phyloP scores from a whole-genome alignment of 73 alveolate species.

The Tetrahymena malaccensis region DNA sequence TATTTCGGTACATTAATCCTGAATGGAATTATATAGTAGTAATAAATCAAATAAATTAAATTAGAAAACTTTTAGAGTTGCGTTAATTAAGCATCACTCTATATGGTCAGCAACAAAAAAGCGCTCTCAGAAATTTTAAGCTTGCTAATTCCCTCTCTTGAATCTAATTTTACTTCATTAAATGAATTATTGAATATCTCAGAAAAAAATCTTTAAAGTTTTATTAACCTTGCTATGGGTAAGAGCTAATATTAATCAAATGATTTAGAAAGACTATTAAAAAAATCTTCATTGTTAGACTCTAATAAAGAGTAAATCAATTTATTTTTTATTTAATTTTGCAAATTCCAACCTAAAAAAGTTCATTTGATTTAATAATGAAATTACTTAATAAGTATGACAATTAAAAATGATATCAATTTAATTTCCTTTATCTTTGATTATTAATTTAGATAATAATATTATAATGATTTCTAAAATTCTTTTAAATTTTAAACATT shows the following conservation, averaged over 20 bases:
- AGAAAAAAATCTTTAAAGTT: not conserved
- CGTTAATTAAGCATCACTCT: not conserved
- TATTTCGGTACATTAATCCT: not conserved
- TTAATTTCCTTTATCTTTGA: too few species aligned
- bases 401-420: too few species aligned
- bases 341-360: too few species aligned
- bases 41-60: not conserved
- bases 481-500: too few species aligned
- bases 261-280: not conserved
- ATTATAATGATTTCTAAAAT: too few species aligned
- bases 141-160: not conserved
- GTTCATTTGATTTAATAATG: too few species aligned
- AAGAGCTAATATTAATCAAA: not conserved
- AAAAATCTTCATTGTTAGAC: not conserved
- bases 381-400: too few species aligned
- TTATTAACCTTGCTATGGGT: not conserved
- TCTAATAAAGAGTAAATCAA: not conserved
- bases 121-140: not conserved
- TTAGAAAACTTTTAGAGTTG: not conserved
- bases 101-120: not conserved
- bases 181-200: not conserved
- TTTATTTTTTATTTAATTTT: too few species aligned
- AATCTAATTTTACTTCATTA: not conserved
- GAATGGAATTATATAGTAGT: not conserved
- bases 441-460: too few species aligned